Evolutionary conservation across 2,329 filamentous ascomycete species (phyloP).

Genomic region (Botrytis fabae): DNA sequence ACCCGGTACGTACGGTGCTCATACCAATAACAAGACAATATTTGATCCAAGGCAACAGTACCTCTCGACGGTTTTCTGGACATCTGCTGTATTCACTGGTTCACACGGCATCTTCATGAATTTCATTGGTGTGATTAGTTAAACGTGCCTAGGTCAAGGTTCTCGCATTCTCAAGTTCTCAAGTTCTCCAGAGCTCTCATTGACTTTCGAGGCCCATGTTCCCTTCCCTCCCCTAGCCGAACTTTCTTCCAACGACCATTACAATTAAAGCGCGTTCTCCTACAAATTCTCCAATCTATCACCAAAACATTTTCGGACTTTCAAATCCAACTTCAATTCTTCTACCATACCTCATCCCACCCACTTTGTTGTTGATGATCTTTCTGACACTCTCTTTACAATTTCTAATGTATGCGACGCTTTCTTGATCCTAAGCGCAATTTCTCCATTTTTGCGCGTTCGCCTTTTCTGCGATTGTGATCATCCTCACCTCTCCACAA

Average conservation of each 20-base stretch:
- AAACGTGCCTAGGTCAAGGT: not conserved
- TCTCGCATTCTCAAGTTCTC: not conserved
- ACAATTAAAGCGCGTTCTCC: conserved; percentile 16
- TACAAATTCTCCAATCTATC: conserved; percentile 26
- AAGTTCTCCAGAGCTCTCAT: conserved; percentile 12
- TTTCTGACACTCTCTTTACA: conserved; percentile 30
- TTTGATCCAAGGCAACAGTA: conserved; percentile 20
- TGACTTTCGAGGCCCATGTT: not conserved
- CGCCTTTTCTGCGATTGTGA: conserved; percentile 35
- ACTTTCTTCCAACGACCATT: conserved; percentile 18
- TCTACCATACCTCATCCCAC: conserved; percentile 17
- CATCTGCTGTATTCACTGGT: conserved; percentile 23
- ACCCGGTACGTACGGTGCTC: too few relatives aligned
- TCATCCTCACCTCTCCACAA: conserved; percentile 29
- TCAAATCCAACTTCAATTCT: conserved; percentile 25
- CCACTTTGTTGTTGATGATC: conserved; percentile 26
- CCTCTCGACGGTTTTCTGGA: not conserved
- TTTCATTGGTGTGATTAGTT: conserved; percentile 26
- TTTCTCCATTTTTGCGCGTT: conserved; percentile 33
- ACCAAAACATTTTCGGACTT: conserved; percentile 24
- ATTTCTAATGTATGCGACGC: conserved; percentile 37
- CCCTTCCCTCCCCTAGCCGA: conserved; percentile 19
- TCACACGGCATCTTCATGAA: not conserved
- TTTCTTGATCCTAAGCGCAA: conserved; percentile 35
- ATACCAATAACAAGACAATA: not conserved